A percentile compares a stretch with the other conserved stretches of the same genome.
Conservation (phyloP, 371 early-diverging fungal genomes). For the Thermomucor indicae-seudaticae region DNA sequence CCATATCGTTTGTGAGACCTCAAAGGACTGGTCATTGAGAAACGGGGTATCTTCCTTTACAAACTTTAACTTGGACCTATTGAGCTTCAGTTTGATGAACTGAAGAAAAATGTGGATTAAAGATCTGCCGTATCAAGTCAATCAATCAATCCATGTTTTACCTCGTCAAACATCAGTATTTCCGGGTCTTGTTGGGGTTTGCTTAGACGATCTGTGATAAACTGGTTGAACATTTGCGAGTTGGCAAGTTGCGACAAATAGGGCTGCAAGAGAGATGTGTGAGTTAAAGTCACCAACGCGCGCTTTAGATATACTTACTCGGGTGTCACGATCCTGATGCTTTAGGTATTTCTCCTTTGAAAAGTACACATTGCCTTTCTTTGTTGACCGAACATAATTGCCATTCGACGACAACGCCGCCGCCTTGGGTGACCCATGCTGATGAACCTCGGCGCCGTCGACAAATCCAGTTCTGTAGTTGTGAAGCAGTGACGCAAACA, state of each 20-base stretch:
- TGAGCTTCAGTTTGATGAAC: slow-evolving; percentile 76
- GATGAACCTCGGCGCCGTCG: slow-evolving; percentile 28
- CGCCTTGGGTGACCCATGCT: slow-evolving; percentile 6
- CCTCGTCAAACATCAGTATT: slow-evolving; percentile 60
- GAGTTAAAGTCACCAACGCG: neutral
- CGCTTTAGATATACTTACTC: slow-evolving; percentile 35
- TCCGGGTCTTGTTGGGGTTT: slow-evolving; percentile 67
- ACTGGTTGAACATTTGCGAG: slow-evolving; percentile 82
- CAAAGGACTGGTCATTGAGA: slow-evolving; percentile 50
- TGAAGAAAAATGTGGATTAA: slow-evolving; percentile 43
- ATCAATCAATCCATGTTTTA: neutral
- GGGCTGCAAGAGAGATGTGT: slow-evolving; percentile 16
- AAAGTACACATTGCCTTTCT: slow-evolving; percentile 26
- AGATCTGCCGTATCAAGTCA: neutral
- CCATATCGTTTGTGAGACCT: slow-evolving; percentile 45
- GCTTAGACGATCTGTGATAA: slow-evolving; percentile 69
- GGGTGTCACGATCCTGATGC: slow-evolving; percentile 61
- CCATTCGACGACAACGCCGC: slow-evolving; percentile 7
- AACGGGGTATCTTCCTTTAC: slow-evolving; percentile 81
- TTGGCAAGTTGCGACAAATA: slow-evolving; percentile 62
- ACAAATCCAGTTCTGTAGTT: slow-evolving; percentile 62
- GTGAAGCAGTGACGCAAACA: slow-evolving; percentile 75
- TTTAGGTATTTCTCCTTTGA: slow-evolving; percentile 65
- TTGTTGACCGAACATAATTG: slow-evolving; percentile 8
- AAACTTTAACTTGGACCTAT: slow-evolving; percentile 70